These are phyloP conservation scores for Chamaecyparis obtusa DNA, from an alignment of 75 land plant species.

Conservation along the genomic window DNA sequence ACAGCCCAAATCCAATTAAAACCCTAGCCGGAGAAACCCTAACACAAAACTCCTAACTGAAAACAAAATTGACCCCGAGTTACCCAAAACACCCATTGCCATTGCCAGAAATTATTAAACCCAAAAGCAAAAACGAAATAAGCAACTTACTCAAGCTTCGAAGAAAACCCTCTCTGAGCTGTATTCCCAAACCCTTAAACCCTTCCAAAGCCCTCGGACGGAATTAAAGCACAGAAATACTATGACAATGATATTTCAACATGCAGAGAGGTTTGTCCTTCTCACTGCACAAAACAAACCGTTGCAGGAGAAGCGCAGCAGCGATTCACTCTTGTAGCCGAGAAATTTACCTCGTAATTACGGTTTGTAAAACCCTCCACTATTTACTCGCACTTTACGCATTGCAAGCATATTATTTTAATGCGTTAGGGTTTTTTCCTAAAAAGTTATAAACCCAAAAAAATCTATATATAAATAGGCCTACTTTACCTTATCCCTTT, in stretches of 20 bases:
- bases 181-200: not conserved
- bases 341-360: not conserved
- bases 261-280: not conserved
- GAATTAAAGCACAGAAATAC: not conserved
- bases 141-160: not conserved
- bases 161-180: not conserved
- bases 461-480: no score
- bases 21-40: not conserved
- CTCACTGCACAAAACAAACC: not conserved
- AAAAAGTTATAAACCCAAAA: not conserved
- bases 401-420: not conserved
- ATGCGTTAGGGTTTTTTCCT: not conserved
- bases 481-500: no score
- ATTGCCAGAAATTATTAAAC: not conserved
- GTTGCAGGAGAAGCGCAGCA: not conserved
- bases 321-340: constrained; percentile 4
- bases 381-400: not conserved
- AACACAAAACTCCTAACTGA: not conserved
- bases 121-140: not conserved
- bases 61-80: not conserved
- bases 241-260: not conserved
- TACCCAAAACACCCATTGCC: not conserved
- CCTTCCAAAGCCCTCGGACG: not conserved
- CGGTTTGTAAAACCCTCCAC: not conserved
- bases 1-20: not conserved